Evolutionary conservation across 2,329 filamentous ascomycete genomes (phyloP).

Genomic region (Orbilia javanica): DNA sequence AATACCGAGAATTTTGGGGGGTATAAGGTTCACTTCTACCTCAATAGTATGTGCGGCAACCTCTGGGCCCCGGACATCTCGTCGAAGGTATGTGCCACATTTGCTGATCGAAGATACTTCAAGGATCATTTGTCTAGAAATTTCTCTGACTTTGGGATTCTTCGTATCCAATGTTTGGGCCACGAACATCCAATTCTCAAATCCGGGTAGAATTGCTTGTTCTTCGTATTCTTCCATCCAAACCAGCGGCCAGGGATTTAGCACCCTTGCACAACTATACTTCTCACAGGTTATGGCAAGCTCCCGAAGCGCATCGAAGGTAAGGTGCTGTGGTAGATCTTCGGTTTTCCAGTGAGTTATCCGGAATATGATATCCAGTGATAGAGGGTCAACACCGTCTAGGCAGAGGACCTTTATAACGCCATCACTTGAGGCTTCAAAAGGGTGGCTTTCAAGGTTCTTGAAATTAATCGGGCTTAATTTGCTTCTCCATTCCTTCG

Average conservation of each 20-base stretch:
- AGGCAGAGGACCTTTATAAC: constrained; percentile 16
- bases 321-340: background rate
- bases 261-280: constrained; percentile 2
- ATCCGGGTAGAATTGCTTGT: background rate
- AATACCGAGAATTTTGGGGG: constrained; percentile 9
- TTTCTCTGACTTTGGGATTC: background rate
- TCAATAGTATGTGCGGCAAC: background rate
- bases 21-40: constrained; percentile 10
- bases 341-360: constrained; percentile 20
- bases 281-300: background rate
- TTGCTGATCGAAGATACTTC: constrained; percentile 14
- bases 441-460: background rate
- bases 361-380: constrained; percentile 26
- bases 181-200: constrained; percentile 26
- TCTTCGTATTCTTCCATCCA: constrained; percentile 20
- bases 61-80: background rate
- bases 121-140: constrained; percentile 7
- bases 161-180: background rate
- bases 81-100: constrained; percentile 21
- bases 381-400: background rate
- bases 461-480: background rate
- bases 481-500: constrained; percentile 16
- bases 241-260: constrained; percentile 14
- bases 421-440: background rate
- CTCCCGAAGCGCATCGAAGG: constrained; percentile 3